Evolutionary conservation across 2,329 filamentous ascomycete genomes (phyloP).

Genomic region (Fusarium subtropicale): DNA sequence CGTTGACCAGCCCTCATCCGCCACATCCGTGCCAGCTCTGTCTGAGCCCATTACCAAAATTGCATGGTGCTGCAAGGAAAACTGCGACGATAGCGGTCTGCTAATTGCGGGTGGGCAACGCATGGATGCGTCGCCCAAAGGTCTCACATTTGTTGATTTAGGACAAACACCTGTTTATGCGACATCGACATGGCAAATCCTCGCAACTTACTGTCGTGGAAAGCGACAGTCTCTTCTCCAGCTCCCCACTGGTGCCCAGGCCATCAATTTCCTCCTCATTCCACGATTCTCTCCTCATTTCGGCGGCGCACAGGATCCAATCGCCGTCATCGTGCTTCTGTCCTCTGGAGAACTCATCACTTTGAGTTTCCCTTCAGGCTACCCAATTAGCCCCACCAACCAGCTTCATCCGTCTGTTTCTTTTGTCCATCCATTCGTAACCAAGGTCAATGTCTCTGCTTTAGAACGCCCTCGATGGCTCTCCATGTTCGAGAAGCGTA

Average conservation of each 20-base stretch:
- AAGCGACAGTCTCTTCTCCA: slow-evolving; percentile 78
- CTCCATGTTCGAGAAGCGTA: slow-evolving; percentile 85
- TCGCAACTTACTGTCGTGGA: slow-evolving; percentile 82
- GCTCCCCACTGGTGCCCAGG: slow-evolving; percentile 80
- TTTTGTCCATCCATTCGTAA: slow-evolving; percentile 91
- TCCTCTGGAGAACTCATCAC: slow-evolving; percentile 91
- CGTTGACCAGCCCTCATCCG: slow-evolving; percentile 73
- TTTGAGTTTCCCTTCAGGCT: slow-evolving; percentile 90
- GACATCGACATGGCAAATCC: slow-evolving; percentile 88
- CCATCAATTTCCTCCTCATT: slow-evolving; percentile 84
- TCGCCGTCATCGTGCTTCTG: slow-evolving; percentile 82
- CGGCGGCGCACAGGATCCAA: slow-evolving; percentile 87
- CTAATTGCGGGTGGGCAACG: slow-evolving; percentile 85
- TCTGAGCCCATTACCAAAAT: slow-evolving; percentile 83
- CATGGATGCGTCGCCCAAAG: slow-evolving; percentile 74
- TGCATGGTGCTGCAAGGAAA: slow-evolving; percentile 93
- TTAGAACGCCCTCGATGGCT: slow-evolving; percentile 87
- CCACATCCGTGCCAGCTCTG: slow-evolving; percentile 64
- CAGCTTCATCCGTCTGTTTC: slow-evolving; percentile 89
- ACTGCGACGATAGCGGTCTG: slow-evolving; percentile 92
- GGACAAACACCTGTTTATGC: slow-evolving; percentile 90
- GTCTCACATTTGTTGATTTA: slow-evolving; percentile 89
- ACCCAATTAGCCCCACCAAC: slow-evolving; percentile 91
- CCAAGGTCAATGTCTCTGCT: slow-evolving; percentile 75
- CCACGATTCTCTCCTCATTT: slow-evolving; percentile 88